These are phyloP conservation scores for Phytophthora parvispora DNA, from an alignment of 352 stramenopile species.

Conservation along the genomic window DNA sequence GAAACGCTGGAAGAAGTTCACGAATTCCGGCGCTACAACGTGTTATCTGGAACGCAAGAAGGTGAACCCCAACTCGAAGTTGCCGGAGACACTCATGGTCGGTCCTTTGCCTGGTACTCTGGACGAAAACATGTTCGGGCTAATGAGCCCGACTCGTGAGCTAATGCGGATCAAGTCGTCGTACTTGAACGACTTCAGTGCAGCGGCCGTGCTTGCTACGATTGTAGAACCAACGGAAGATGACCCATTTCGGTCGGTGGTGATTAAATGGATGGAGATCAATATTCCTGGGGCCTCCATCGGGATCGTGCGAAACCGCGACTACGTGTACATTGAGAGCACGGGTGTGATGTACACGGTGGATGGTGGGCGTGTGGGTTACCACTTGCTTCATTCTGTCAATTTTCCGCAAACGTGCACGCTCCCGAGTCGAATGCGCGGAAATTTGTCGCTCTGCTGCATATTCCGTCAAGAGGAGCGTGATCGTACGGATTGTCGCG, in stretches of 20 bases:
- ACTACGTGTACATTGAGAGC: constrained; percentile 26
- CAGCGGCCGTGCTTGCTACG: constrained; percentile 48
- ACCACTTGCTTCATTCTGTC: constrained; percentile 28
- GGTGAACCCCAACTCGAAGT: constrained; percentile 13
- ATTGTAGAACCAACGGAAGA: constrained; percentile 43
- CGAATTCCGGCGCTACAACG: constrained; percentile 12
- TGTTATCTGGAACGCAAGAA: constrained; percentile 18
- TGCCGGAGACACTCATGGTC: constrained; percentile 28
- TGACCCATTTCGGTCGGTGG: constrained; percentile 43
- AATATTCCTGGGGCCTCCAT: constrained; percentile 5
- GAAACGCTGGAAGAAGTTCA: constrained; percentile 15
- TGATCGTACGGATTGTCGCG: constrained; percentile 14
- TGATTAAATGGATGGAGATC: constrained; percentile 41
- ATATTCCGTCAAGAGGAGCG: constrained; percentile 32
- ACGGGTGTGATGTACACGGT: constrained; percentile 5
- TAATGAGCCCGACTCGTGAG: constrained; percentile 32
- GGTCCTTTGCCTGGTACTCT: constrained; percentile 32
- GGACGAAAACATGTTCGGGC: constrained; percentile 47
- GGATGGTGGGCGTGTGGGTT: constrained; percentile 19
- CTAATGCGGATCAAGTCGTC: constrained; percentile 27
- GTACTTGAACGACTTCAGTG: constrained; percentile 23
- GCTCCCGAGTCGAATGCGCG: constrained; percentile 27
- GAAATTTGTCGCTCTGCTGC: constrained; percentile 46
- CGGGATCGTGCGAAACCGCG: constrained; percentile 24
- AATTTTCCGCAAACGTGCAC: constrained; percentile 22